phyloP scores from a whole-genome alignment of 306 rosid genomes.

The Prunus mongolica region DNA sequence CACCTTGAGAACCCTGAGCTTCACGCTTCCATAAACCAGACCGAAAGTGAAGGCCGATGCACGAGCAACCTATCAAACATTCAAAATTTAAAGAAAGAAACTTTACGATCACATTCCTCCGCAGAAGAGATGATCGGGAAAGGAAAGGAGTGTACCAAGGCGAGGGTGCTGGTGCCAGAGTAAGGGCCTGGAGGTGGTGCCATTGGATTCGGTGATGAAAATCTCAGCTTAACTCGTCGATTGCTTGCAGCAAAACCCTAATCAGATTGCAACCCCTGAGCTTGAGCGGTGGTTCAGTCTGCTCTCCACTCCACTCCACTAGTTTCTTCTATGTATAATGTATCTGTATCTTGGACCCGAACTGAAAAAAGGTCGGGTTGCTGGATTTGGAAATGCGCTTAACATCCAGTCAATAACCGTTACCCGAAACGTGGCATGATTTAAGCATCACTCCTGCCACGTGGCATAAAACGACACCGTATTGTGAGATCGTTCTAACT shows the following conservation, averaged over 20 bases:
- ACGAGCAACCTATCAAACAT: constrained; percentile 40
- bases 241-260: not conserved
- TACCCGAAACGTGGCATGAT: constrained; percentile 1
- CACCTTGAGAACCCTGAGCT: constrained; percentile 43
- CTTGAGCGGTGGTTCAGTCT: not conserved
- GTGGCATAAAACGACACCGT: not conserved
- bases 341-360: not conserved
- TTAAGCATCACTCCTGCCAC: not conserved
- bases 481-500: not conserved
- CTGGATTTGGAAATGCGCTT: not conserved
- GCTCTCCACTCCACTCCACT: not conserved
- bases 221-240: not conserved
- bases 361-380: not conserved
- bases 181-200: constrained; percentile 44
- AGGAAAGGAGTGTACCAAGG: constrained; percentile 22
- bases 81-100: not conserved
- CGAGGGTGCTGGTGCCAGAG: constrained; percentile 50
- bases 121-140: not conserved
- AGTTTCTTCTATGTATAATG: too few relatives aligned
- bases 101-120: not conserved
- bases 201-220: constrained; percentile 20
- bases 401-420: too few relatives aligned
- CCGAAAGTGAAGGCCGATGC: constrained; percentile 41
- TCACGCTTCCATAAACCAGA: constrained; percentile 40
- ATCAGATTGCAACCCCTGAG: constrained; percentile 14